Percentiles rank a stretch among this genome's conserved stretches.
These are phyloP conservation scores for Fusarium annulatum DNA, from an alignment of 2,329 filamentous ascomycete genomes.

Conservation along the genomic window DNA sequence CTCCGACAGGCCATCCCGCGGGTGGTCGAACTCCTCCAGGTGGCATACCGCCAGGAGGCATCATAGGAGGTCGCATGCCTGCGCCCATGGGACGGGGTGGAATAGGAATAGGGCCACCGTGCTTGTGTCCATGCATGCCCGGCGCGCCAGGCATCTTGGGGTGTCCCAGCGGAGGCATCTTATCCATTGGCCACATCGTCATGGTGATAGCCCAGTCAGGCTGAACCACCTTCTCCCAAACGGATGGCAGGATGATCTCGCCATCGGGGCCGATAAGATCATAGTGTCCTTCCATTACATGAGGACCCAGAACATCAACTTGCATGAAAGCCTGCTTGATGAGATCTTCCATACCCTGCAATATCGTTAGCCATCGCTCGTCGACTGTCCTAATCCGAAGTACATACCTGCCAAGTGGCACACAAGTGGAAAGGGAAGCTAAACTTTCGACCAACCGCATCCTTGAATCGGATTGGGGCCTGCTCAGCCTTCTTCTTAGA, in stretches of 20 bases:
- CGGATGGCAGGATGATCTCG: conserved; percentile 80
- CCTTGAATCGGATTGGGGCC: conserved; percentile 87
- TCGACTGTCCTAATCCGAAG: background rate
- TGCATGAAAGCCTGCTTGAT: conserved; percentile 87
- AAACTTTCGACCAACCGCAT: conserved; percentile 90
- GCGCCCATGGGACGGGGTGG: conserved; percentile 4
- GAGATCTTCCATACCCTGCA: conserved; percentile 84
- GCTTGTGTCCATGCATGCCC: conserved; percentile 16
- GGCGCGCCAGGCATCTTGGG: conserved; percentile 38
- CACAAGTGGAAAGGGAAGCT: conserved; percentile 91
- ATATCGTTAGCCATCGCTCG: conserved; percentile 38
- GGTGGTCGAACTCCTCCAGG: conserved; percentile 36
- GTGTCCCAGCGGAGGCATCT: conserved; percentile 45
- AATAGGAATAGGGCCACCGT: conserved; percentile 25
- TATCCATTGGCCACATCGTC: conserved; percentile 70
- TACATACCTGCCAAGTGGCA: conserved; percentile 81
- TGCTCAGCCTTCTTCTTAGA: conserved; percentile 69
- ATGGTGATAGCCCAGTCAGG: conserved; percentile 71
- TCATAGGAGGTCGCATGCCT: conserved; percentile 29
- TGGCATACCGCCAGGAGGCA: conserved; percentile 3
- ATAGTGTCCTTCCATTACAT: conserved; percentile 82
- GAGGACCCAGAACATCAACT: conserved; percentile 79
- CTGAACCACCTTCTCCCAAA: conserved; percentile 85
- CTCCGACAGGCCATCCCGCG: conserved; percentile 32
- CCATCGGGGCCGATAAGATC: conserved; percentile 82